Evolutionary conservation across 306 rosid genomes (phyloP), one percentile per base, ranked within the genome.

Genomic region (Cucumis sativus): DNA sequence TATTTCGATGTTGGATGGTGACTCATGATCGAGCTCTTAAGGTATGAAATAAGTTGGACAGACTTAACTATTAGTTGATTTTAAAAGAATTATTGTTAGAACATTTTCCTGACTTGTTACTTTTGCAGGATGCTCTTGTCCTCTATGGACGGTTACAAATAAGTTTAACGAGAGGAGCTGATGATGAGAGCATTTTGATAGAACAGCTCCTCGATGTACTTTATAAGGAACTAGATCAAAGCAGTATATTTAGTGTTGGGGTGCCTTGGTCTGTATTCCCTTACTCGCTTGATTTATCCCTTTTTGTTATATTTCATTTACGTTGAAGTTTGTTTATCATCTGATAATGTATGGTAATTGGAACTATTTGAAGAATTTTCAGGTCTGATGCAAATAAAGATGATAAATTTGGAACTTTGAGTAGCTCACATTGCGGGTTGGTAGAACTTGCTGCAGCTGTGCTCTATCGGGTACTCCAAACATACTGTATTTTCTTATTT

Each of bases 11-110:
- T 81, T 94, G 96, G 97, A 67, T 92, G 83, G 84, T 91, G 54
- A 90, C 97, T 63, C 98, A 88, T 80, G 98, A 94, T 81, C 96
- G 96, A 81, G 84, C 87, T 77, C 94, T 92, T 61, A 94, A 94
- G 97, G 95, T 94, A 72, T 45, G 39, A 54, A 60, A 73, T 80
- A 79, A 77, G 79, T 77, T 75, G 37, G 55, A 78, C 63, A 55
- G 74, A 79, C 58, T 20, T 84, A 30, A 25, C 72, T 62, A 49
- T 51, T 70, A 57, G 3, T 67, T 59, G 30, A 4, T 78, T 77
- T 71, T 6, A 33, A 47, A 47, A 47, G 54, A 47, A 49, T 9
- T 52, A 55, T 78, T 39, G 33, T 55, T 60, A 70, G 62, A 59
- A 28, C 25, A 49, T 47, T 49, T 28, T 71, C 37, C 76, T 71